Percentiles rank a stretch among this genome's conserved stretches.
Conservation (phyloP, 1,284 basidiomycete species). For the Inonotus hispidus region DNA sequence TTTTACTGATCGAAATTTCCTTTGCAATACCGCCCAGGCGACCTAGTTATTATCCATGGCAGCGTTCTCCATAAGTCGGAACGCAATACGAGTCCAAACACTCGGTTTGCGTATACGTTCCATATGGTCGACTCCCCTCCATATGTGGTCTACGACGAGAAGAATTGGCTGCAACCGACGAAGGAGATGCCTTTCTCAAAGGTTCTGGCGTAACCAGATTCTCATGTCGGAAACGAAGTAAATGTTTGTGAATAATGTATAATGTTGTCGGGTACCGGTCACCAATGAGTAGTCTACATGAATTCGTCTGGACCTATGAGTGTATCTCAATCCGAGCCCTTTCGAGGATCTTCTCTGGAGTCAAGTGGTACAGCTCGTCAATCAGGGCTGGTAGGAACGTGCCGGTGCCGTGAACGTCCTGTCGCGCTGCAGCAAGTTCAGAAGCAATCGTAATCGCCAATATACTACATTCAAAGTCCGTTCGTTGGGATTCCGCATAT, state of each 20-base stretch:
- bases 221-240: neutral
- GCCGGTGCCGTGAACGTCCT: slow-evolving; percentile 76
- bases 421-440: slow-evolving; percentile 68
- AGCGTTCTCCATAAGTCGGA: slow-evolving; percentile 86
- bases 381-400: slow-evolving; percentile 86
- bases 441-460: slow-evolving; percentile 81
- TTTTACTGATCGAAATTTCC: neutral
- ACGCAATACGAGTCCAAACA: slow-evolving; percentile 64
- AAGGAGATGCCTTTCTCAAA: slow-evolving; percentile 73
- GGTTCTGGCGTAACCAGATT: slow-evolving; percentile 37
- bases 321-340: slow-evolving; percentile 46
- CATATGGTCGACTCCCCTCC: slow-evolving; percentile 81
- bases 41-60: slow-evolving; percentile 88
- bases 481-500: neutral
- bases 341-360: slow-evolving; percentile 45
- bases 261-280: too few relatives aligned
- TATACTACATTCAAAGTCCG: slow-evolving; percentile 43
- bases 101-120: slow-evolving; percentile 90
- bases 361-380: slow-evolving; percentile 70
- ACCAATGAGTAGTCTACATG: too few relatives aligned
- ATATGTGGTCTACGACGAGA: slow-evolving; percentile 62
- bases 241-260: neutral
- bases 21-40: slow-evolving; percentile 41
- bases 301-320: slow-evolving; percentile 8
- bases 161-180: slow-evolving; percentile 90